phyloP scores from a whole-genome alignment of 202 grass and related monocot species.

The Miscanthus sacchariflorus region DNA sequence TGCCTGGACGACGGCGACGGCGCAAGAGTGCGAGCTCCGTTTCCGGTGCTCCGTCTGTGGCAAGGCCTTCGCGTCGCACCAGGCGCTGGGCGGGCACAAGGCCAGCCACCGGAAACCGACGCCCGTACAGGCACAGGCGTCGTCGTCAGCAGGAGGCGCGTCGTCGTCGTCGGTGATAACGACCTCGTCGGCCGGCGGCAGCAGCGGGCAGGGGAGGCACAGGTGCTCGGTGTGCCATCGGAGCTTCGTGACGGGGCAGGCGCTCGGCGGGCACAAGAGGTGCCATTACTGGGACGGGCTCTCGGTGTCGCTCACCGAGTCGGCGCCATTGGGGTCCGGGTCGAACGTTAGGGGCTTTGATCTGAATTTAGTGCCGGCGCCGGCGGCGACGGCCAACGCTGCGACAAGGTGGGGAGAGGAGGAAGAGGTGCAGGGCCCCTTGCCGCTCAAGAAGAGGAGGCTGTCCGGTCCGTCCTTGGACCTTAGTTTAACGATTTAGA shows the following conservation, averaged over 20 bases:
- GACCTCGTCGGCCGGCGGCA: slow-evolving; percentile 8
- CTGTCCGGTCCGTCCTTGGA: slow-evolving; percentile 40
- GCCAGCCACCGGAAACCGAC: slow-evolving; percentile 75
- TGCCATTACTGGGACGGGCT: slow-evolving; percentile 86
- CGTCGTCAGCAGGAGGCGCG: slow-evolving; percentile 6
- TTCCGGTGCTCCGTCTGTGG: slow-evolving; percentile 85
- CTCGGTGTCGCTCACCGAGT: slow-evolving; percentile 47
- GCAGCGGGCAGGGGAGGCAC: slow-evolving; percentile 46
- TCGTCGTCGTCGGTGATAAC: neutral
- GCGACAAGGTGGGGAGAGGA: slow-evolving; percentile 56
- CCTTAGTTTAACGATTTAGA: slow-evolving; percentile 39
- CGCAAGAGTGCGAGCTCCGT: slow-evolving; percentile 35
- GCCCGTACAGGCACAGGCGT: neutral
- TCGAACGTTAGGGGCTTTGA: slow-evolving; percentile 58
- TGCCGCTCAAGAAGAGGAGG: slow-evolving; percentile 66
- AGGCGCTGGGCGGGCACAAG: slow-evolving; percentile 93
- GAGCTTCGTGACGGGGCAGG: slow-evolving; percentile 78
- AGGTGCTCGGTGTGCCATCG: slow-evolving; percentile 75
- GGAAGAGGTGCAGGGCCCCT: slow-evolving; percentile 74
- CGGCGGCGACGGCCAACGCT: neutral
- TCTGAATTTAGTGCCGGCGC: slow-evolving; percentile 60
- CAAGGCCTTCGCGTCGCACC: slow-evolving; percentile 83
- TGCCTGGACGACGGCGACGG: neutral
- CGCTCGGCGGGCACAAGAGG: slow-evolving; percentile 96
- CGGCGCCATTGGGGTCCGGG: slow-evolving; percentile 40